Base-by-base conservation (phyloP, 148 eudicot genomes). In the Mesembryanthemum crystallinum region DNA sequence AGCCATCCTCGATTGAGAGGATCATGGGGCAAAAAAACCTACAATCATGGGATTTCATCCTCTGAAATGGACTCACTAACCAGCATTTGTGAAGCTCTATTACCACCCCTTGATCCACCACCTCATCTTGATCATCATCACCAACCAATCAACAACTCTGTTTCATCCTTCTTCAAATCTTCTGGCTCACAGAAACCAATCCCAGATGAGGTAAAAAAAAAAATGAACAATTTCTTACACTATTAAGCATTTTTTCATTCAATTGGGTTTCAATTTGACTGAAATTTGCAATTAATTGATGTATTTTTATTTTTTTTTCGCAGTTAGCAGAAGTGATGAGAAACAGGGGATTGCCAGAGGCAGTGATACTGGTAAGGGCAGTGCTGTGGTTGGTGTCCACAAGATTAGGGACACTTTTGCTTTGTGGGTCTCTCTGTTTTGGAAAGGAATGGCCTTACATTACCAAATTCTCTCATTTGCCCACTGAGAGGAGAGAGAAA, bases 401-500 rank as follows among this genome's bases (percentile, higher is more conserved):
- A 32, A 88, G 88, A 80, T 7, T 90, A 39, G 97, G 97, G 24
- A 90, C 92, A 21, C 45, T 92, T 4, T 59, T 90, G 73, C 81
- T 92, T 0, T 85, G 90, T 71, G 95, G 97, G 21, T 71, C 63
- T 27, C 76, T 81, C 14, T 82, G 91, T 73, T 77, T 92, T 43
- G 68, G 78, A 23, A 73, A 78, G 10, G 45, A 82, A 73, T 90
- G 89, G 91, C 97, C 97, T 30, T 90, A 62, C 74, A n/a, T 92
- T 8, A 83, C 80, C 51, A 87, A 82, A 21, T 90, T 92, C 66
- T 71, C 86, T 2, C 71, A 82, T 32, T 76, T 92, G 43, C 43
- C 90, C 1, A 32, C 67, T 75, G 79, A 83, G 37, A 88, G 63
- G 61, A 90, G 97, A 72, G 95, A 88, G 63, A 82, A 73, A 55